phyloP scores from a whole-genome alignment of 2,329 filamentous ascomycete genomes.

The Bretziella fagacearum region DNA sequence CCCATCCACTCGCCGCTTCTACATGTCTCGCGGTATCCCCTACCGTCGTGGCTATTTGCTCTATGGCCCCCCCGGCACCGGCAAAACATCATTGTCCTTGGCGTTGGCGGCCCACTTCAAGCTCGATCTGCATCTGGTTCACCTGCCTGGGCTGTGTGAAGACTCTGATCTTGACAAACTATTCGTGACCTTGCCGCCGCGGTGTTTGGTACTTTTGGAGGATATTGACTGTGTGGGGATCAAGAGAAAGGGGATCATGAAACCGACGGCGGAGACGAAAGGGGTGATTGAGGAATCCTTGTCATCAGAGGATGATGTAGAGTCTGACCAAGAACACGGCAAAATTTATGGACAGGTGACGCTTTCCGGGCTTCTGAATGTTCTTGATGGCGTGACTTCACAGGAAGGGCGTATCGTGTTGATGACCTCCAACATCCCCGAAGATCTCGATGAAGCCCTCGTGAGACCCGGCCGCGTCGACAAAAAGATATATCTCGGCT shows the following conservation, averaged over 20 bases:
- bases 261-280: constrained; percentile 1
- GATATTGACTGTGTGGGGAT: constrained; percentile 18
- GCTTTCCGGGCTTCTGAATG: constrained; percentile 63
- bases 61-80: constrained; percentile 56
- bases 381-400: constrained; percentile 65
- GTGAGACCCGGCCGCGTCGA: constrained; percentile 60
- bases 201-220: constrained; percentile 19
- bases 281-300: no score
- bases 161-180: constrained; percentile 48
- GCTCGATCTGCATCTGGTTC: constrained; percentile 49
- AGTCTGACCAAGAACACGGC: constrained; percentile 17
- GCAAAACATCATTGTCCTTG: constrained; percentile 53
- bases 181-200: constrained; percentile 19
- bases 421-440: constrained; percentile 67
- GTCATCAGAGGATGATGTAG: constrained; percentile 19
- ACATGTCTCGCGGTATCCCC: constrained; percentile 57
- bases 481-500: constrained; percentile 46
- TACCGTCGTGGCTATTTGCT: constrained; percentile 65
- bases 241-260: constrained; percentile 7
- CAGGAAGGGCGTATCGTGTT: constrained; percentile 65
- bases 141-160: constrained; percentile 33
- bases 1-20: constrained; percentile 53
- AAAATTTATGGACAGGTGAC: constrained; percentile 24
- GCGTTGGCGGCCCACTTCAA: constrained; percentile 49
- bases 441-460: constrained; percentile 55